Evolutionary conservation across 2,329 filamentous ascomycete genomes (phyloP).

Genomic region (Lachnellula cervina): DNA sequence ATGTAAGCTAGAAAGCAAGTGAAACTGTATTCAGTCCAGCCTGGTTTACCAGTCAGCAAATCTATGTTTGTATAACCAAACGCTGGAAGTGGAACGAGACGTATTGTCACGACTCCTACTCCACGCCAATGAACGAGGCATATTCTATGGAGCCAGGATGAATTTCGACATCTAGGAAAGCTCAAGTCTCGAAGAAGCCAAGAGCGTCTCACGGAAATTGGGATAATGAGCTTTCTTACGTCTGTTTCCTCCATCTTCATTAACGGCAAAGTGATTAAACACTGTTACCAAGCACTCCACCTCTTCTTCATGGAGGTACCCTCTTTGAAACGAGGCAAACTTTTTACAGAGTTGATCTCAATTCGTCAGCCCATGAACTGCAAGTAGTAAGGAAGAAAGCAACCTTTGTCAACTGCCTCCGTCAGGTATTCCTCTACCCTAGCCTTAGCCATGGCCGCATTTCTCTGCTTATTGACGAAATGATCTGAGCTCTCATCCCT

Average conservation of each 20-base stretch:
- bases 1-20: background rate
- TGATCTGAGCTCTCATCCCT: background rate
- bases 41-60: background rate
- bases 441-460: background rate
- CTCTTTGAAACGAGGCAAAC: background rate
- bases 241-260: background rate
- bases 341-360: background rate
- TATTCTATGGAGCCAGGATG: background rate
- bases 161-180: background rate
- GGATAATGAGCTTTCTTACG: background rate
- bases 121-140: too few relatives aligned
- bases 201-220: background rate
- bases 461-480: background rate
- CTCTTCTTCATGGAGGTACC: background rate
- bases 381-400: background rate
- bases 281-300: background rate
- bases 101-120: too few relatives aligned
- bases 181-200: background rate
- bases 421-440: background rate
- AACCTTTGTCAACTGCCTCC: background rate
- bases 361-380: background rate
- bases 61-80: too few relatives aligned
- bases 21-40: background rate
- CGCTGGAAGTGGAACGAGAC: too few relatives aligned
- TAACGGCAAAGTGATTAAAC: background rate